A percentile compares a stretch with the other conserved stretches of the same genome.
Conservation (phyloP, 371 early-diverging fungal genomes). For the Globomyces sp. region DNA sequence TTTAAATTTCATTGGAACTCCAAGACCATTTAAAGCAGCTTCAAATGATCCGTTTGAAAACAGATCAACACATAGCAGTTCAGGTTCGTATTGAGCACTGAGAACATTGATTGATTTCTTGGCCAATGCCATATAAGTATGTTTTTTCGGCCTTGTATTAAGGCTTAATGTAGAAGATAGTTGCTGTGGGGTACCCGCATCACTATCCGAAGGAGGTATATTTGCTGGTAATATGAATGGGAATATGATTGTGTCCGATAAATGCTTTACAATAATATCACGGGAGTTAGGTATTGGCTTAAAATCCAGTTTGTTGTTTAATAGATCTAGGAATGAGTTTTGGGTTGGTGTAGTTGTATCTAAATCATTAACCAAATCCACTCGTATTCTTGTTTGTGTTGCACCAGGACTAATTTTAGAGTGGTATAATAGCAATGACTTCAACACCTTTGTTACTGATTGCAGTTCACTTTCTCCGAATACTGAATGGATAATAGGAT, state of each 20-base stretch:
- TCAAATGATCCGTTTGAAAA: slow-evolving; percentile 62
- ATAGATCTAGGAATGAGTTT: slow-evolving; percentile 30
- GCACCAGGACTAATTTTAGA: slow-evolving; percentile 37
- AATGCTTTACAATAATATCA: slow-evolving; percentile 25
- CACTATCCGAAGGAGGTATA: neutral
- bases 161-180: neutral
- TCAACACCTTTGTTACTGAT: slow-evolving; percentile 52
- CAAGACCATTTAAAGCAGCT: slow-evolving; percentile 58
- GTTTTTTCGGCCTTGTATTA: slow-evolving; percentile 12
- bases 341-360: slow-evolving; percentile 43
- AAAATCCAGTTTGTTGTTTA: slow-evolving; percentile 30
- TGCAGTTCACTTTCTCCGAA: slow-evolving; percentile 59
- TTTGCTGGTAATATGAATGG: slow-evolving; percentile 32
- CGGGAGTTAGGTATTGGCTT: slow-evolving; percentile 30
- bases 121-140: slow-evolving; percentile 72
- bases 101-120: slow-evolving; percentile 62
- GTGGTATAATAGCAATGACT: slow-evolving; percentile 53
- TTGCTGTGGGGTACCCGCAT: neutral
- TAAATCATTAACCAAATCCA: slow-evolving; percentile 44
- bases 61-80: slow-evolving; percentile 50
- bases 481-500: slow-evolving; percentile 48
- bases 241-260: slow-evolving; percentile 37
- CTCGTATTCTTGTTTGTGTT: slow-evolving; percentile 29
- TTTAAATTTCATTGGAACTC: slow-evolving; percentile 71
- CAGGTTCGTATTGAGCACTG: slow-evolving; percentile 53